phyloP scores from a whole-genome alignment of 805 yeast species.

The Teunomyces cretensis region DNA sequence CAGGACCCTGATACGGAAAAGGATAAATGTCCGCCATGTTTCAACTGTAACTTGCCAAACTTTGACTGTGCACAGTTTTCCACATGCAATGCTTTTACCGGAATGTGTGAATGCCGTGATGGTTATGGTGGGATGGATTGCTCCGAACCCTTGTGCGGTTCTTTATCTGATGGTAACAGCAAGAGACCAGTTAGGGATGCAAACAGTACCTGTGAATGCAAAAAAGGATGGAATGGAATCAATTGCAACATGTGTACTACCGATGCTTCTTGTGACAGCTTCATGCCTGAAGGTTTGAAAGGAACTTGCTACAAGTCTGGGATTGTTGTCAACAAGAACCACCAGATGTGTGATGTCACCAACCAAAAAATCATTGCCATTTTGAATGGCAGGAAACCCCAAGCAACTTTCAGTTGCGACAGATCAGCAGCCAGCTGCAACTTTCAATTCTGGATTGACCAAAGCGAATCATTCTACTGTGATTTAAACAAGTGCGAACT shows the following conservation, averaged over 20 bases:
- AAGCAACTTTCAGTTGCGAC: conserved; percentile 89
- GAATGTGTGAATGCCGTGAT: conserved; percentile 86
- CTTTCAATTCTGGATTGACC: conserved; percentile 95
- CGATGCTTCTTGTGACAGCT: conserved; percentile 77
- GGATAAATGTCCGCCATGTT: conserved; percentile 78
- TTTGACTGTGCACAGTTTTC: conserved; percentile 90
- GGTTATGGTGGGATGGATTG: conserved; percentile 97
- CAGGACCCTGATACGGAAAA: conserved; percentile 6
- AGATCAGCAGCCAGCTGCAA: conserved; percentile 64
- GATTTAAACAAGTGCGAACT: conserved; percentile 73
- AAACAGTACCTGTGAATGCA: conserved; percentile 65
- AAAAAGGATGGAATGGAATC: conserved; percentile 89
- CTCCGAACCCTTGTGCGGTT: conserved; percentile 83
- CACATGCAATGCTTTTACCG: conserved; percentile 81
- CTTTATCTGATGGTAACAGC: conserved; percentile 59
- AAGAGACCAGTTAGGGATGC: conserved; percentile 63
- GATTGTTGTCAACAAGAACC: conserved; percentile 71
- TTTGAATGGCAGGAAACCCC: conserved; percentile 78
- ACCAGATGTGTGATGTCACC: conserved; percentile 94
- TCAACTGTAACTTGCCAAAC: conserved; percentile 91
- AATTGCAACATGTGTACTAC: conserved; percentile 83
- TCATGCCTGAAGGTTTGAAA: conserved; percentile 79
- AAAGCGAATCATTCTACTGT: conserved; percentile 87
- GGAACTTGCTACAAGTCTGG: conserved; percentile 93
- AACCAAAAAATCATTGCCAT: conserved; percentile 81